Conservation (phyloP, 495 filamentous ascomycete species). For the Xylaria venustula region DNA sequence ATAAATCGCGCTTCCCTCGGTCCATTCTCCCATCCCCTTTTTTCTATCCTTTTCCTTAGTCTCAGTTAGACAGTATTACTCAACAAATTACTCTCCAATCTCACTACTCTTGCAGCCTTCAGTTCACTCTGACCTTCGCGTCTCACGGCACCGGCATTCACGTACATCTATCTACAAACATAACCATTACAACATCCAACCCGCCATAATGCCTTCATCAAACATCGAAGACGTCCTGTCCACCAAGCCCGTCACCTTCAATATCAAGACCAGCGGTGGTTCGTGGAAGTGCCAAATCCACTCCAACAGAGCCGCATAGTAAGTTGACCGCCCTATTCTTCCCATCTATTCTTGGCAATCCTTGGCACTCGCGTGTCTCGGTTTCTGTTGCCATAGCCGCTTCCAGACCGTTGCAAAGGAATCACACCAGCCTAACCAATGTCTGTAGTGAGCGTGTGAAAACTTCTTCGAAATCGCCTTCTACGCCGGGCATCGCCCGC, state of each 20-base stretch:
- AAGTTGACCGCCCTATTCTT: constrained; percentile 15
- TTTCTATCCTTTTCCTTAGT: not conserved
- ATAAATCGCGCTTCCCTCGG: constrained; percentile 13
- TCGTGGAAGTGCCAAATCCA: constrained; percentile 42
- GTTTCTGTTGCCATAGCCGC: not conserved
- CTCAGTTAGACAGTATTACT: not conserved
- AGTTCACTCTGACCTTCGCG: not conserved
- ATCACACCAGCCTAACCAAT: constrained; percentile 6
- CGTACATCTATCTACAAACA: too few relatives aligned
- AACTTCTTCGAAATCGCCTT: not conserved
- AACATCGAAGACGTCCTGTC: constrained; percentile 35
- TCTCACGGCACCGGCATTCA: too few relatives aligned
- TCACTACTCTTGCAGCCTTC: not conserved
- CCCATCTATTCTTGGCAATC: not conserved
- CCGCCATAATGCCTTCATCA: constrained; percentile 26
- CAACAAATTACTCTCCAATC: not conserved
- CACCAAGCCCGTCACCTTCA: constrained; percentile 39
- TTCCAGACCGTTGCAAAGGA: too few relatives aligned
- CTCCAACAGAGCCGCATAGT: constrained; percentile 42
- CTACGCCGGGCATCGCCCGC: constrained; percentile 27
- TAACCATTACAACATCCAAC: not conserved
- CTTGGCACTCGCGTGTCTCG: not conserved
- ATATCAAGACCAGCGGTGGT: constrained; percentile 38
- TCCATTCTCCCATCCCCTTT: not conserved
- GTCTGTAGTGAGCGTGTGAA: constrained; percentile 36